Evolutionary conservation across 352 stramenopile genomes (phyloP).

Genomic region (Phytopythium sindhum): DNA sequence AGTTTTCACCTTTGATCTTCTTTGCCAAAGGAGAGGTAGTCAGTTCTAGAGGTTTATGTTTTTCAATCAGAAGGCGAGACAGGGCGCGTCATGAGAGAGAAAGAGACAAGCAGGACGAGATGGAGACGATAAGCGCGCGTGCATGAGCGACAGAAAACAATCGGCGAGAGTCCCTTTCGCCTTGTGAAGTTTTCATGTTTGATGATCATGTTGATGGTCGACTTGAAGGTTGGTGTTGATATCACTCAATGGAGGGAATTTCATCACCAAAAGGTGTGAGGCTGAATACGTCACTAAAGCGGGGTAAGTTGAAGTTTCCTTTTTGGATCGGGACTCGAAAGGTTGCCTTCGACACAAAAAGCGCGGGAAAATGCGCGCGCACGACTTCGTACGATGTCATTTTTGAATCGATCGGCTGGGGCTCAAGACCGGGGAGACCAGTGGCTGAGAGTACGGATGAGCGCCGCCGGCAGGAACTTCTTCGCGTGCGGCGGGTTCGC

Average conservation of each 20-base stretch:
- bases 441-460: neutral
- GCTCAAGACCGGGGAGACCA: neutral
- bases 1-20: constrained; percentile 2
- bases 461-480: neutral
- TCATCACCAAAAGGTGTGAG: neutral
- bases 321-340: neutral
- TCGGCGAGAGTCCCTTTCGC: constrained; percentile 1
- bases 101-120: neutral
- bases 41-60: constrained; percentile 11
- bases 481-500: neutral
- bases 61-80: constrained; percentile 2
- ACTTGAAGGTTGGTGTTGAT: neutral
- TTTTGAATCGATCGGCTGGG: neutral
- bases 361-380: neutral
- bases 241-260: neutral
- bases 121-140: neutral
- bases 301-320: constrained; percentile 9
- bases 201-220: too few species aligned
- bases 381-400: neutral
- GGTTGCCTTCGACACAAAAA: neutral
- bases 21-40: constrained; percentile 3
- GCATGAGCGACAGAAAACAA: neutral
- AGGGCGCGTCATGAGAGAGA: neutral
- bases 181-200: too few species aligned
- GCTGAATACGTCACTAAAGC: neutral